Evolutionary conservation across 495 filamentous ascomycete species (phyloP).

Genomic region (Neurospora cerealis): DNA sequence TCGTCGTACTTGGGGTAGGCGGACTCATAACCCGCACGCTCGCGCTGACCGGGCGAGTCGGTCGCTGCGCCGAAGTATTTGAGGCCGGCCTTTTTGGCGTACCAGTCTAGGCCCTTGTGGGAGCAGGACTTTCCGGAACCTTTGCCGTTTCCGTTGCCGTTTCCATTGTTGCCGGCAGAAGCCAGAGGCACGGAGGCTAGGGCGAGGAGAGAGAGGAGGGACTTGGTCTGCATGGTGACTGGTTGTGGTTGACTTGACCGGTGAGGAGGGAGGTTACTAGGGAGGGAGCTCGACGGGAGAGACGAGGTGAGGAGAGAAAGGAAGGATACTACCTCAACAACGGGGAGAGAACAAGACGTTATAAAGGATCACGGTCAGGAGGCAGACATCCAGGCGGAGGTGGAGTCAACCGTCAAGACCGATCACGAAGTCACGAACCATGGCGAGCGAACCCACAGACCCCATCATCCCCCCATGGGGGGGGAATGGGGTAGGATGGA

Average conservation of each 20-base stretch:
- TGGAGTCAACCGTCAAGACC: background rate
- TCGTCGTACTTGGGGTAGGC: slow-evolving; percentile 19
- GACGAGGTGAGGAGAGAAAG: background rate
- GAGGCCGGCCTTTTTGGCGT: slow-evolving; percentile 30
- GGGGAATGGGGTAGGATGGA: background rate
- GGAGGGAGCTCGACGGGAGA: background rate
- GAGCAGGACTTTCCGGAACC: background rate
- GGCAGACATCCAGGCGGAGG: background rate
- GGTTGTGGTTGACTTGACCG: background rate
- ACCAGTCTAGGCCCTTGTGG: slow-evolving; percentile 16
- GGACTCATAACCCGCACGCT: slow-evolving; percentile 21
- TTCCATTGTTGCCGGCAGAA: slow-evolving; percentile 1
- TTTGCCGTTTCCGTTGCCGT: slow-evolving; percentile 1
- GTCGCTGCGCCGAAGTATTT: slow-evolving; percentile 42
- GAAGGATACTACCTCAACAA: background rate
- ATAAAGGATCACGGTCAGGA: background rate
- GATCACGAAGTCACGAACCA: background rate
- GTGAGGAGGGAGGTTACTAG: background rate
- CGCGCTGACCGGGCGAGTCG: slow-evolving; percentile 30
- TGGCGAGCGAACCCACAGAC: background rate
- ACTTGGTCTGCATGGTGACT: background rate
- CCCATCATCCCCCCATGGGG: background rate
- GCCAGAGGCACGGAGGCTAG: slow-evolving; percentile 7
- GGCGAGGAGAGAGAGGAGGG: slow-evolving; percentile 2
- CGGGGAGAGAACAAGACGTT: background rate